A percentile compares a stretch with the other conserved stretches of the same genome.
These are phyloP conservation scores for Globisporangium nodosum DNA, from an alignment of 352 stramenopile species.

Conservation along the genomic window DNA sequence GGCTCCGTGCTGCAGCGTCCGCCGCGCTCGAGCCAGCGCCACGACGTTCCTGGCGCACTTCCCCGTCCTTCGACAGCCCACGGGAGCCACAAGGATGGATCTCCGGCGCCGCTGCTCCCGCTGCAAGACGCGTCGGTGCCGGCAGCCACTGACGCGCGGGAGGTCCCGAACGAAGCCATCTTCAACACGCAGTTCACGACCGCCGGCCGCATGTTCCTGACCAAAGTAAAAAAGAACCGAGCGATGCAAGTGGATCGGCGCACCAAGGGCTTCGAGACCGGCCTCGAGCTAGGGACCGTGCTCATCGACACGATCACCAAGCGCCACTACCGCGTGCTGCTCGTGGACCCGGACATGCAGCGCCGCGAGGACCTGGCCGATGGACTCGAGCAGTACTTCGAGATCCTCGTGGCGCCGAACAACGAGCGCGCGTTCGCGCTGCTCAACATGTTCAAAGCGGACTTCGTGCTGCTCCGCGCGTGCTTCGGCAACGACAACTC, in stretches of 20 bases:
- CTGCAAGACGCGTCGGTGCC: background rate
- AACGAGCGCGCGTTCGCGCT: slow-evolving; percentile 60
- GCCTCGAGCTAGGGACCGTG: slow-evolving; percentile 36
- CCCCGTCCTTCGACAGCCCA: background rate
- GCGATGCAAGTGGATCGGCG: slow-evolving; percentile 67
- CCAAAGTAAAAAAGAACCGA: slow-evolving; percentile 72
- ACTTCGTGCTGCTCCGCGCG: slow-evolving; percentile 51
- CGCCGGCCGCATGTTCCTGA: slow-evolving; percentile 53
- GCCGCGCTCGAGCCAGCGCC: slow-evolving; percentile 2
- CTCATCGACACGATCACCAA: slow-evolving; percentile 48
- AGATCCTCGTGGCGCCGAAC: slow-evolving; percentile 57
- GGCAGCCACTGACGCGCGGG: background rate
- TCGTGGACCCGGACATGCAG: slow-evolving; percentile 59
- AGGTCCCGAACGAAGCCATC: slow-evolving; percentile 57
- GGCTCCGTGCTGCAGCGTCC: slow-evolving; percentile 8
- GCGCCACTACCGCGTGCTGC: slow-evolving; percentile 58
- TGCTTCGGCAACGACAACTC: slow-evolving; percentile 56
- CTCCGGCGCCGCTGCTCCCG: background rate
- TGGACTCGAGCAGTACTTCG: slow-evolving; percentile 53
- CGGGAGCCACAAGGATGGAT: slow-evolving; percentile 1
- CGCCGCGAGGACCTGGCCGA: slow-evolving; percentile 61
- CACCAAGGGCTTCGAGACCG: slow-evolving; percentile 54
- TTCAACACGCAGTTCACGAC: slow-evolving; percentile 80
- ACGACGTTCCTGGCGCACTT: background rate
- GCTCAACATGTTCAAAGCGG: slow-evolving; percentile 56